Percentiles rank a stretch among this genome's conserved stretches.
These are phyloP conservation scores for Cyberlindnera samutprakarnensis DNA, from an alignment of 805 yeast species.

Conservation along the genomic window DNA sequence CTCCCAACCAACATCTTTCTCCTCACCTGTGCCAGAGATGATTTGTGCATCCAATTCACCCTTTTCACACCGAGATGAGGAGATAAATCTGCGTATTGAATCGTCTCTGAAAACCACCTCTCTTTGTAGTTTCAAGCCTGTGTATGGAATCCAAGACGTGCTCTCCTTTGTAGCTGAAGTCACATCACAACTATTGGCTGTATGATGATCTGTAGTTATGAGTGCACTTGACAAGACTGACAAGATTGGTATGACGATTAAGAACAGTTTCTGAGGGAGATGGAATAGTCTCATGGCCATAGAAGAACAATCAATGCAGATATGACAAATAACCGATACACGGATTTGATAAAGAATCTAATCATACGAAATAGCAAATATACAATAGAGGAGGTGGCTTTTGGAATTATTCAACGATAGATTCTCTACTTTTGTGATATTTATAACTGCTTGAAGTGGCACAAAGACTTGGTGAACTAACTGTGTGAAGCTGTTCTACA, in stretches of 20 bases:
- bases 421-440: too few species aligned
- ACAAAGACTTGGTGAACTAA: too few species aligned
- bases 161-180: constrained; percentile 14
- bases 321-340: constrained; percentile 5
- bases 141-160: constrained; percentile 29
- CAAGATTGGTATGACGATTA: too few species aligned
- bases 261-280: too few species aligned
- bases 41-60: constrained; percentile 42
- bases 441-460: too few species aligned
- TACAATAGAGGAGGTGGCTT: too few species aligned
- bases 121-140: constrained; percentile 51
- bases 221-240: too few species aligned
- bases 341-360: constrained; percentile 6
- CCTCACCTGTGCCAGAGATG: constrained; percentile 24
- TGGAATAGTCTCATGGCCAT: too few species aligned
- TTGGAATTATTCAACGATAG: too few species aligned
- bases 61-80: constrained; percentile 42
- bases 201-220: too few species aligned
- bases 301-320: constrained; percentile 3
- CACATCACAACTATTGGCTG: too few species aligned
- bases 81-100: constrained; percentile 35
- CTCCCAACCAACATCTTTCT: constrained; percentile 42
- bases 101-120: constrained; percentile 35
- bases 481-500: too few species aligned
- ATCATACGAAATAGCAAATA: constrained; percentile 3